phyloP scores from a whole-genome alignment of 2,329 filamentous ascomycete genomes.

The Aureobasidium namibiae region DNA sequence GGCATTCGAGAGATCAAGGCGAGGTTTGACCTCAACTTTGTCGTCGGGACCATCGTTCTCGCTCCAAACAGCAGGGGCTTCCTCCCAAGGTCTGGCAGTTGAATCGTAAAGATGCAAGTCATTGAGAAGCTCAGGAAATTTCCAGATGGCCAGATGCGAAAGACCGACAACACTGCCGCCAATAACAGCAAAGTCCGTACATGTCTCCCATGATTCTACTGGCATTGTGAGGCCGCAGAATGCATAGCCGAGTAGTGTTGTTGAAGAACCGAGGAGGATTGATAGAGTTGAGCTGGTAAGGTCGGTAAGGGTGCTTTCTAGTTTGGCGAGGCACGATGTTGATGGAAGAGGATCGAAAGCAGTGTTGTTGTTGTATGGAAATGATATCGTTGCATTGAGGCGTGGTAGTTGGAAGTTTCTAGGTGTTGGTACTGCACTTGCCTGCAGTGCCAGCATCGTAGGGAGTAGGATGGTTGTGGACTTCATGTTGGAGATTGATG shows the following conservation, averaged over 20 bases:
- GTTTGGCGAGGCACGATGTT: not conserved
- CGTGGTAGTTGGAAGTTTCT: not conserved
- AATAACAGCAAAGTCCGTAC: constrained; percentile 3
- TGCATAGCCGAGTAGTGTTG: not conserved
- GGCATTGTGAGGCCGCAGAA: not conserved
- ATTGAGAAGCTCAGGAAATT: not conserved
- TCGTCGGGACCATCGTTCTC: not conserved
- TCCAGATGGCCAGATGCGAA: constrained; percentile 2
- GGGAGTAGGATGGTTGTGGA: not conserved
- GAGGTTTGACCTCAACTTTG: not conserved
- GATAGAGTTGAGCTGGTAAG: constrained; percentile 5
- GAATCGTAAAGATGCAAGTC: not conserved
- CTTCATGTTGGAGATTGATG: not conserved
- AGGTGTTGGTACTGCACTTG: not conserved
- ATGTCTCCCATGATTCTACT: not conserved
- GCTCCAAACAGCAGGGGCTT: not conserved
- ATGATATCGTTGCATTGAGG: not conserved
- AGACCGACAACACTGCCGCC: constrained; percentile 2
- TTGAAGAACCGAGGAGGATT: constrained; percentile 1
- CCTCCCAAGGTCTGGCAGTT: not conserved
- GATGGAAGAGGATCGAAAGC: not conserved
- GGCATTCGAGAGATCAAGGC: not conserved
- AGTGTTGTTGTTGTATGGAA: not conserved
- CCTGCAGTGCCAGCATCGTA: not conserved
- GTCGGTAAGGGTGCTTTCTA: not conserved